These are phyloP conservation scores for Solanum raphanifolium DNA, from an alignment of 257 asterid genomes.

Conservation along the genomic window DNA sequence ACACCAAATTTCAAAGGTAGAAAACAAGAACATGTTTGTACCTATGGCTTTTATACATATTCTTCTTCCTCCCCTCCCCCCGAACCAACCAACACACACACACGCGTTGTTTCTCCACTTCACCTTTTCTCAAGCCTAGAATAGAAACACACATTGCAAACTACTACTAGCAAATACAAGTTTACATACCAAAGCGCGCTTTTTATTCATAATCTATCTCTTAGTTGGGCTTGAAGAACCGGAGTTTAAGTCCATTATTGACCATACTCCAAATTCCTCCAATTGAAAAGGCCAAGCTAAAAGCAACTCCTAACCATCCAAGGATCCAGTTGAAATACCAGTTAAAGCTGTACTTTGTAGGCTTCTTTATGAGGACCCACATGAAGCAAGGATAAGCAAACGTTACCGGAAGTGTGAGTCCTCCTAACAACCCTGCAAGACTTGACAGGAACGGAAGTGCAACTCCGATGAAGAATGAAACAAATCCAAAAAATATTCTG, in stretches of 20 bases:
- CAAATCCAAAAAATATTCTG: slow-evolving; percentile 73
- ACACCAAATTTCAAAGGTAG: neutral
- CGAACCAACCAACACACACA: neutral
- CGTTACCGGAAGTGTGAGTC: slow-evolving; percentile 95
- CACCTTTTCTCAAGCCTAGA: neutral
- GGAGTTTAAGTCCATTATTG: slow-evolving; percentile 71
- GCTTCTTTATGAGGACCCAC: slow-evolving; percentile 90
- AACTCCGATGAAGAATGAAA: slow-evolving; percentile 77
- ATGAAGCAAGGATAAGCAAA: slow-evolving; percentile 98
- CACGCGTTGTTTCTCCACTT: neutral
- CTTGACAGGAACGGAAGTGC: slow-evolving; percentile 95
- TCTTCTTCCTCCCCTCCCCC: neutral
- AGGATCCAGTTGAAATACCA: slow-evolving; percentile 86
- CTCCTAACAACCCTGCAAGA: slow-evolving; percentile 89
- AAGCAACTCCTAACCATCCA: slow-evolving; percentile 89
- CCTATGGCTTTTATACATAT: neutral
- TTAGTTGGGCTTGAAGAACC: slow-evolving; percentile 75
- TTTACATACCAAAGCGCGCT: neutral
- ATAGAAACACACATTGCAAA: neutral
- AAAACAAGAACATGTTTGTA: neutral
- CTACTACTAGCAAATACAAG: neutral
- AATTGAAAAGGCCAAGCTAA: slow-evolving; percentile 86
- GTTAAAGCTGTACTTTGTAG: slow-evolving; percentile 62
- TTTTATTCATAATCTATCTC: neutral
- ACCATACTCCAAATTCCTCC: slow-evolving; percentile 99